phyloP scores from a whole-genome alignment of 2,329 filamentous ascomycete species.

The Eutypa lata region DNA sequence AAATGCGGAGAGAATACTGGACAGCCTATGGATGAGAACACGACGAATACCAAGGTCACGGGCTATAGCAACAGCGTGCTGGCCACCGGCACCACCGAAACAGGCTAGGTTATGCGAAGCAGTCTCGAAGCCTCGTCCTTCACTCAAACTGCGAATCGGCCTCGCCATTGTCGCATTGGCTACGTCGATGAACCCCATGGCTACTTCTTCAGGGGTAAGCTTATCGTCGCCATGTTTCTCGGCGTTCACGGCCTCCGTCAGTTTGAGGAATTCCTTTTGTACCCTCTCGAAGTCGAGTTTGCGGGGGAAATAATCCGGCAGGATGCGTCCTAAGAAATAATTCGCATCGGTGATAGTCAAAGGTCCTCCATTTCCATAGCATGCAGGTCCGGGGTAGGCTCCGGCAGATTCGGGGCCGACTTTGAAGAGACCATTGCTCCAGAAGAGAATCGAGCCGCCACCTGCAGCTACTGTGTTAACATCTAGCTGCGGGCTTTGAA shows the following conservation, averaged over 20 bases:
- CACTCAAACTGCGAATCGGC: constrained; percentile 60
- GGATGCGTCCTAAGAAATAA: constrained; percentile 58
- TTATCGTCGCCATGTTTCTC: constrained; percentile 47
- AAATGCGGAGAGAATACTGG: constrained; percentile 34
- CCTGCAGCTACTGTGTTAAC: neutral
- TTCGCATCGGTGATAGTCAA: constrained; percentile 72
- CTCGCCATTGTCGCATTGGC: constrained; percentile 74
- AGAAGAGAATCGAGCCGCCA: neutral
- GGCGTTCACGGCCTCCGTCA: constrained; percentile 41
- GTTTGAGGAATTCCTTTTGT: constrained; percentile 34
- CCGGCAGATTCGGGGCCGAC: neutral
- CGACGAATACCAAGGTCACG: constrained; percentile 35
- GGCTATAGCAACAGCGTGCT: constrained; percentile 45
- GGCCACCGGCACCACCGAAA: constrained; percentile 71
- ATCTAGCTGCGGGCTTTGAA: constrained; percentile 67
- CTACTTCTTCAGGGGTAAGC: constrained; percentile 37
- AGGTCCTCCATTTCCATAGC: constrained; percentile 70
- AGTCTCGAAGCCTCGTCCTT: constrained; percentile 45
- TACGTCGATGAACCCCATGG: constrained; percentile 70
- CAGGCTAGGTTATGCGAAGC: constrained; percentile 28
- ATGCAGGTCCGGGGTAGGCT: constrained; percentile 58
- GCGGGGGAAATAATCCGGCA: constrained; percentile 64
- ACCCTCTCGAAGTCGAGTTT: constrained; percentile 38
- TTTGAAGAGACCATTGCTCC: neutral
- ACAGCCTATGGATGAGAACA: constrained; percentile 36